Conservation (phyloP, 768 basidiomycete genomes). For the Paxillus involutus region DNA sequence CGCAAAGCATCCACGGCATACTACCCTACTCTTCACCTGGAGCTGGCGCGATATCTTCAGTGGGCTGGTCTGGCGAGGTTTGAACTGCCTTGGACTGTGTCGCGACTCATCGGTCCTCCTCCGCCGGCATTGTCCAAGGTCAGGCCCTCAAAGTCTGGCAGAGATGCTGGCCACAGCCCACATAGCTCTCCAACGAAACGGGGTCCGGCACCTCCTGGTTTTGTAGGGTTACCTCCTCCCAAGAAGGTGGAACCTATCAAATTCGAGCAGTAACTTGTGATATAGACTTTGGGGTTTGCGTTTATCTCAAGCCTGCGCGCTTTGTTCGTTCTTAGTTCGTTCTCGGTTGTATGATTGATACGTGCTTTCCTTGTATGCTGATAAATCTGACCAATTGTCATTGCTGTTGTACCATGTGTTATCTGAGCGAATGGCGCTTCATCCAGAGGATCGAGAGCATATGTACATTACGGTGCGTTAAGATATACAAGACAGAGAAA, state of each 20-base stretch:
- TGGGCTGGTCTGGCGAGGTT: constrained; percentile 64
- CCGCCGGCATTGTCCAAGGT: constrained; percentile 60
- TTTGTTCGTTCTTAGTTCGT: neutral
- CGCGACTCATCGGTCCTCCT: constrained; percentile 76
- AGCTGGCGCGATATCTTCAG: constrained; percentile 84
- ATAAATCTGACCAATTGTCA: constrained; percentile 7
- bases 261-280: constrained; percentile 30
- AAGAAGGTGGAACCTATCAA: constrained; percentile 44
- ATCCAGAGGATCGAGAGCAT: neutral
- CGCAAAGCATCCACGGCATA: constrained; percentile 94
- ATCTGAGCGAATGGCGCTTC: constrained; percentile 8
- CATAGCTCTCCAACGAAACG: constrained; percentile 27
- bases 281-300: neutral
- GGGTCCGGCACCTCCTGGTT: constrained; percentile 11
- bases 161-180: constrained; percentile 14
- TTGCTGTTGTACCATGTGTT: constrained; percentile 19
- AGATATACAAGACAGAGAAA: constrained; percentile 11
- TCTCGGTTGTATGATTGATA: constrained; percentile 6
- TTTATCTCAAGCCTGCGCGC: neutral
- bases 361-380: constrained; percentile 8
- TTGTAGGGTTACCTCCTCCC: constrained; percentile 38
- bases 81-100: constrained; percentile 80
- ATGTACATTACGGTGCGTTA: constrained; percentile 15
- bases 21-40: constrained; percentile 93
- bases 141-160: constrained; percentile 13